Percentiles rank a stretch among this genome's conserved stretches.
These are phyloP conservation scores for Trichoderma asperelloides DNA, from an alignment of 495 filamentous ascomycete species.

Conservation along the genomic window DNA sequence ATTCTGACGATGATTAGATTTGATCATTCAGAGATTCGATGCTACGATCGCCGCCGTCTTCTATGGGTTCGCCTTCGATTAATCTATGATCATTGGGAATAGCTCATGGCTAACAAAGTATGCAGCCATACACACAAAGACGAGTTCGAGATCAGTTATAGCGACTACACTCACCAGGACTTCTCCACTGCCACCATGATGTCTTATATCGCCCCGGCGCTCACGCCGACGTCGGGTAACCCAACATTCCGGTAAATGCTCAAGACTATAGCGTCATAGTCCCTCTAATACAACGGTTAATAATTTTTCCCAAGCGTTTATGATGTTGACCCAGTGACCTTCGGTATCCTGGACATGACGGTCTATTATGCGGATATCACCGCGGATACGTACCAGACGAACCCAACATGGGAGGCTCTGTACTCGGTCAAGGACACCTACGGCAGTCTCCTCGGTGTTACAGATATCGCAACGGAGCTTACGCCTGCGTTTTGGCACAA, in stretches of 20 bases:
- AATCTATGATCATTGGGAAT: background rate
- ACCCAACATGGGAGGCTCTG: background rate
- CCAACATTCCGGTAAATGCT: background rate
- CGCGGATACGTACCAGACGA: background rate
- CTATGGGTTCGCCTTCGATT: background rate
- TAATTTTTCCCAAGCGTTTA: background rate
- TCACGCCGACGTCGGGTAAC: background rate
- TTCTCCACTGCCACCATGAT: background rate
- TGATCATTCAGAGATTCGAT: background rate
- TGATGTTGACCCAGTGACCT: background rate
- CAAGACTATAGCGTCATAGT: too few species aligned
- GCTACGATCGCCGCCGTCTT: background rate
- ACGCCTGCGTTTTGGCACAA: background rate
- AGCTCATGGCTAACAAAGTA: background rate
- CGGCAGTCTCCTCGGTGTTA: background rate
- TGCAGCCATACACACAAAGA: background rate
- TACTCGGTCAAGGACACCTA: background rate
- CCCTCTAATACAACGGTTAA: too few species aligned
- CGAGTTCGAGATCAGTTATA: background rate
- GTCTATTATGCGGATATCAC: background rate
- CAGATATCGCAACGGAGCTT: background rate
- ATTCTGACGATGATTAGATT: background rate
- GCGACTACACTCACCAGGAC: background rate
- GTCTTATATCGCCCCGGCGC: background rate
- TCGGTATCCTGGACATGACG: background rate